These are phyloP conservation scores for Trichoderma koningiopsis DNA, from an alignment of 2,329 filamentous ascomycete species.

Conservation along the genomic window DNA sequence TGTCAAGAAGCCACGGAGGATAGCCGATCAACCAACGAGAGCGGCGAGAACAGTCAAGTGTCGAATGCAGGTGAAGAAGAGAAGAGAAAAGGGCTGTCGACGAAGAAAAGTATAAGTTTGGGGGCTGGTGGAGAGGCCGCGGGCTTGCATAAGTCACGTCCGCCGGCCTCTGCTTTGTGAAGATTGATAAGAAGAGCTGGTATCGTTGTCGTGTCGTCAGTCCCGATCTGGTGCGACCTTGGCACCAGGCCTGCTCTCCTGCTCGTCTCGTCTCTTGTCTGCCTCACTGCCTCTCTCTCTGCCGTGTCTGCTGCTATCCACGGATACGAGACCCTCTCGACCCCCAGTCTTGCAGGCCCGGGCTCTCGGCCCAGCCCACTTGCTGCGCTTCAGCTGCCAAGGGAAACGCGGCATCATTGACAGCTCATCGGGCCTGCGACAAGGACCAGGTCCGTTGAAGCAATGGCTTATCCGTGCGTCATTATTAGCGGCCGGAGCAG, in stretches of 20 bases:
- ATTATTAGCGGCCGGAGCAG: conserved; percentile 21
- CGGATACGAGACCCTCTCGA: conserved; percentile 25
- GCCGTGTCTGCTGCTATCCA: conserved; percentile 22
- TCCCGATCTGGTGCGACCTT: neutral
- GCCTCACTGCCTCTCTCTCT: neutral
- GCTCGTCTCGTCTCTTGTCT: neutral
- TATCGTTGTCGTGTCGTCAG: neutral
- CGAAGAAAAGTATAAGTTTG: conserved; percentile 26
- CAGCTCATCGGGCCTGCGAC: conserved; percentile 20
- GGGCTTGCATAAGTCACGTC: conserved; percentile 19
- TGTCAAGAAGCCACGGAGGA: neutral
- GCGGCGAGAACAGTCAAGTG: neutral
- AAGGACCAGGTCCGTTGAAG: conserved; percentile 6
- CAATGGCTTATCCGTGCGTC: conserved; percentile 25
- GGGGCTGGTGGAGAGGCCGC: conserved; percentile 21
- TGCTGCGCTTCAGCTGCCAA: conserved; percentile 11
- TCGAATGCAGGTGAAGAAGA: conserved; percentile 21
- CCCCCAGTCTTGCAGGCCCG: neutral
- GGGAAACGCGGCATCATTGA: conserved; percentile 23
- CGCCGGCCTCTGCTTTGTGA: neutral
- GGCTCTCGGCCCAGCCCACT: neutral
- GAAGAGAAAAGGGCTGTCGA: conserved; percentile 18
- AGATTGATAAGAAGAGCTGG: conserved; percentile 3
- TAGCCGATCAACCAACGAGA: neutral
- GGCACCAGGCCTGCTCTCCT: neutral